Evolutionary conservation across 225 moss, liverwort and hornwort genomes (phyloP), one percentile per base, ranked within the genome.

Genomic region (Ulota crispa): DNA sequence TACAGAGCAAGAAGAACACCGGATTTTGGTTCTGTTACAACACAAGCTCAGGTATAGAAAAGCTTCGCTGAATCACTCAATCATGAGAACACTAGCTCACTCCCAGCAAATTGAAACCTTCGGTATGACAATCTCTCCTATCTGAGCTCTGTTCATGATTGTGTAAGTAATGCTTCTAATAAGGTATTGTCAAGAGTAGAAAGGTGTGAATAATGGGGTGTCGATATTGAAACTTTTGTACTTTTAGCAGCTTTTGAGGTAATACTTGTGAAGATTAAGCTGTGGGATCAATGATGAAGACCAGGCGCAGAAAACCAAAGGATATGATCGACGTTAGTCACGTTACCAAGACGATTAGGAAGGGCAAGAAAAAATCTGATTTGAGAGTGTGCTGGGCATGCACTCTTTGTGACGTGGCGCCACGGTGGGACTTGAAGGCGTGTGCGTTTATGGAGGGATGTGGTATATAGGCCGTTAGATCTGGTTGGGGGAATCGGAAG

Each of bases 361-460:
- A 28, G 10, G 16, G 16, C 81, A 78, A 86, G 82, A 76, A 83
- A 54, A 80, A 54, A 20, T 24, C 8, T 3, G 16, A 19, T 0
- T 5, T 0, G 23, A 42, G 67, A 52, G 45, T 60, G 87, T 87
- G 85, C n/a, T 2, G 9, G 9, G 0, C 87, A 87, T 87, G 78
- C 80, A 74, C 80, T 69, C 0, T 0, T 0, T 13, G 1, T 13
- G 69, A 89, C 87, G 87, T 87, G 89, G 87, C 80, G 64, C 8
- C 43, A 13, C 24, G 2, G 2, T 10, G 20, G 5, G 39, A n/a
- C 67, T 18, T 5, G 0, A 24, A 6, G 61, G 62, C 2, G 64
- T 61, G 80, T 78, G 66, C 8, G 13, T 2, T 0, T 0, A 0
- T 18, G 6, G 2, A 9, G 1, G 3, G 20, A 1, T 15, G 50